Evolutionary conservation across 441 rosid species (phyloP).

Genomic region (Metrosideros polymorpha): DNA sequence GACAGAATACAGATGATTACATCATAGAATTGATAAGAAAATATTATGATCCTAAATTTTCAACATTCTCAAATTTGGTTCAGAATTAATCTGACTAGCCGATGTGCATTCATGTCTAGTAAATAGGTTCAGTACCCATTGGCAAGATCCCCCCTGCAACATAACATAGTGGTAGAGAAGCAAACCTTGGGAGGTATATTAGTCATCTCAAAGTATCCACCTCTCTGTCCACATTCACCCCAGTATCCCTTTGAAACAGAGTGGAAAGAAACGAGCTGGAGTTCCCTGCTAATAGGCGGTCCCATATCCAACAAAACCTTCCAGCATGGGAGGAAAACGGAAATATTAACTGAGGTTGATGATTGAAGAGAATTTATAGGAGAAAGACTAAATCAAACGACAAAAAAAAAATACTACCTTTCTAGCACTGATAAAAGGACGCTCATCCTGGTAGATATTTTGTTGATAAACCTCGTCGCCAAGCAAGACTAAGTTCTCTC

Average conservation of each 20-base stretch:
- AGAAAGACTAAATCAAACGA: neutral
- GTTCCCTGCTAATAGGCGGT: constrained; percentile 64
- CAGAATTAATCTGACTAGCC: neutral
- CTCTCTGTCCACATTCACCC: constrained; percentile 99
- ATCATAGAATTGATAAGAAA: neutral
- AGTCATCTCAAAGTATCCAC: constrained; percentile 99
- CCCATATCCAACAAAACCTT: constrained; percentile 98
- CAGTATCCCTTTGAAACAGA: constrained; percentile 96
- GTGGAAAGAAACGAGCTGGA: constrained; percentile 95
- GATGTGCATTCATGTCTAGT: neutral
- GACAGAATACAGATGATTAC: neutral
- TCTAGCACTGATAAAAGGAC: constrained; percentile 79
- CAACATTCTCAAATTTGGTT: neutral
- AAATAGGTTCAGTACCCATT: neutral
- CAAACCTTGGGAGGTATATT: constrained; percentile 83
- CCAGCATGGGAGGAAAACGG: neutral
- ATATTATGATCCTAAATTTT: neutral
- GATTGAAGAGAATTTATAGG: neutral
- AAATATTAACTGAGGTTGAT: neutral
- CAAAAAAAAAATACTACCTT: constrained; percentile 35
- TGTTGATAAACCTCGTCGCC: constrained; percentile 99
- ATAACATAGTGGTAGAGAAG: neutral
- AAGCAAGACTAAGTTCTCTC: constrained; percentile 73
- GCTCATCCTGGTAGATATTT: constrained; percentile 91
- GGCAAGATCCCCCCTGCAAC: neutral